phyloP scores from a whole-genome alignment of 1,284 basidiomycete species.

The Ustilago curta region DNA sequence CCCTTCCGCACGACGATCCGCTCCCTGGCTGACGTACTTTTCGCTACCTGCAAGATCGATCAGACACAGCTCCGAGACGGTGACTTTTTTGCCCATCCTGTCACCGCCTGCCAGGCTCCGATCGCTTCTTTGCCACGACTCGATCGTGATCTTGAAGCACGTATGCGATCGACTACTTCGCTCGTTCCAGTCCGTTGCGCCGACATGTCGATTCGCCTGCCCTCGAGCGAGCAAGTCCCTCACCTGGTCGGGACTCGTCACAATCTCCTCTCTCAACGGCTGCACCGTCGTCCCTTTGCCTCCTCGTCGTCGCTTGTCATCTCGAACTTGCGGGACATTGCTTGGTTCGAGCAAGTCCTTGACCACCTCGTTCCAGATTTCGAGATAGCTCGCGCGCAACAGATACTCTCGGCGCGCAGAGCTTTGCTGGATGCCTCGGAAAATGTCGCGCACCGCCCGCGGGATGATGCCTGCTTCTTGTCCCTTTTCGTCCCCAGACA shows the following conservation, averaged over 20 bases:
- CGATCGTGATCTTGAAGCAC: constrained; percentile 73
- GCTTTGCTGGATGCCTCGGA: constrained; percentile 70
- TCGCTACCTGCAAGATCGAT: constrained; percentile 98
- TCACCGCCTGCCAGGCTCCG: background rate
- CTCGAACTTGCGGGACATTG: constrained; percentile 70
- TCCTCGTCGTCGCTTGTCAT: constrained; percentile 49
- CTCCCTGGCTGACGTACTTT: constrained; percentile 74
- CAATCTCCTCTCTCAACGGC: constrained; percentile 88
- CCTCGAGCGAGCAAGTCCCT: constrained; percentile 85
- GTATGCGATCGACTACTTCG: constrained; percentile 91
- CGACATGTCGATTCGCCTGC: constrained; percentile 87
- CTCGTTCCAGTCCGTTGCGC: constrained; percentile 97
- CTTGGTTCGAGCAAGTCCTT: constrained; percentile 85
- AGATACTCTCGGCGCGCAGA: constrained; percentile 80
- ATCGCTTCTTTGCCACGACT: constrained; percentile 52
- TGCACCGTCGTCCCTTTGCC: constrained; percentile 72
- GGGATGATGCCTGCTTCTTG: constrained; percentile 71
- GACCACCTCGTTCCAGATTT: constrained; percentile 96
- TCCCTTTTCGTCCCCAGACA: constrained; percentile 54
- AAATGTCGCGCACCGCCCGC: constrained; percentile 61
- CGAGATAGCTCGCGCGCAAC: constrained; percentile 83
- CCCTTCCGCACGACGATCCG: constrained; percentile 65
- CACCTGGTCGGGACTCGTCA: constrained; percentile 87
- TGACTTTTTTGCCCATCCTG: constrained; percentile 51
- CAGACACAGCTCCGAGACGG: constrained; percentile 75